A percentile compares a stretch with the other conserved stretches of the same genome.
phyloP scores from a whole-genome alignment of 805 yeast genomes.

The Ogataea pignaliae region DNA sequence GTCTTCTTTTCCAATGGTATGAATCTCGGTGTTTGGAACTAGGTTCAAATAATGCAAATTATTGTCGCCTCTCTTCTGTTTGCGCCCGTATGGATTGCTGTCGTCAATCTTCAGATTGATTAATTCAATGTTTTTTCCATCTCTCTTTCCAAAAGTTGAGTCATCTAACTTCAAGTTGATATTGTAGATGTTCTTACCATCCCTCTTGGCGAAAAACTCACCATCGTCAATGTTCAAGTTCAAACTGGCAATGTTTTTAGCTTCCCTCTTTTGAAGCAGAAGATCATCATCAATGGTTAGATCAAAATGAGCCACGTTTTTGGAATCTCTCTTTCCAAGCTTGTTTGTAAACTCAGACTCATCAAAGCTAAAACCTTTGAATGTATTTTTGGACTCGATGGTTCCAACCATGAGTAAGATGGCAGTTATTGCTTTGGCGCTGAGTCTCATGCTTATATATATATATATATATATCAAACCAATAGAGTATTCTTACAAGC shows the following conservation, averaged over 20 bases:
- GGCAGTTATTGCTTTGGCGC: not conserved
- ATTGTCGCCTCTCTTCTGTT: constrained; percentile 6
- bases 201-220: constrained; percentile 3
- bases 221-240: constrained; percentile 13
- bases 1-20: constrained; percentile 13
- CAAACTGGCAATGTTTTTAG: constrained; percentile 13
- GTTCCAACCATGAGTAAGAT: not conserved
- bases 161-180: constrained; percentile 1
- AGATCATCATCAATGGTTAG: no score
- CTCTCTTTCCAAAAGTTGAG: no score
- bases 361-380: constrained; percentile 6
- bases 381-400: constrained; percentile 15
- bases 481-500: no score
- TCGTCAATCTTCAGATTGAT: constrained; percentile 1
- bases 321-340: no score
- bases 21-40: constrained; percentile 1
- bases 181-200: constrained; percentile 5
- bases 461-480: not conserved
- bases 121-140: no score
- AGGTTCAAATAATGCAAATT: constrained; percentile 1
- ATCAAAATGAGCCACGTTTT: no score
- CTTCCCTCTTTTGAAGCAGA: constrained; percentile 8
- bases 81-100: not conserved
- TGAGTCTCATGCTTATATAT: not conserved
- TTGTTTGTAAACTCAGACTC: constrained; percentile 1